Conservation (phyloP, 257 asterid species). For the Datura wrightii region DNA sequence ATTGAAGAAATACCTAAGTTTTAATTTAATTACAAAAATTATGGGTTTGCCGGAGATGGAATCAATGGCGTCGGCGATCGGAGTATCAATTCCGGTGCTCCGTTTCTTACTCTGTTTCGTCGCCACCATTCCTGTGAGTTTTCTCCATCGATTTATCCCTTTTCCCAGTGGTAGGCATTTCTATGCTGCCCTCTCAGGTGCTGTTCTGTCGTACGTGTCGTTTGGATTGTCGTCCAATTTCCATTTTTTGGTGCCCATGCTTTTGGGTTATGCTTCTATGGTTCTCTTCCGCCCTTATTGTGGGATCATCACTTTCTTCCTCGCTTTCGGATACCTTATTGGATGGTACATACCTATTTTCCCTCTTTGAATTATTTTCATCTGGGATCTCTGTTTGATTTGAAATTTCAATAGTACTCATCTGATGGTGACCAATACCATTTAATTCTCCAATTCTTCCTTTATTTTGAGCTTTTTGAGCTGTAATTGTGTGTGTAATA, state of each 20-base stretch:
- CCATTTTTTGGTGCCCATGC: slow-evolving; percentile 85
- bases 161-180: slow-evolving; percentile 74
- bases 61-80: not conserved
- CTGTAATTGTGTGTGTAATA: no score
- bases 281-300: slow-evolving; percentile 60
- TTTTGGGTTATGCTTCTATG: slow-evolving; percentile 85
- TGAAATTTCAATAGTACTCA: not conserved
- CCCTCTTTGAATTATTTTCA: not conserved
- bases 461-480: no score
- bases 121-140: slow-evolving; percentile 75
- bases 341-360: slow-evolving; percentile 65
- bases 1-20: no score
- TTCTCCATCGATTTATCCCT: slow-evolving; percentile 82
- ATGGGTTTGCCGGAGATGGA: not conserved
- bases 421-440: not conserved
- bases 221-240: slow-evolving; percentile 91
- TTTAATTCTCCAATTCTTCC: not conserved
- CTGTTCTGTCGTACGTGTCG: slow-evolving; percentile 67
- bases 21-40: not conserved
- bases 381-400: not conserved
- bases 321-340: slow-evolving; percentile 89
- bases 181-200: slow-evolving; percentile 80
- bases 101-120: slow-evolving; percentile 14
- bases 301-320: slow-evolving; percentile 74
- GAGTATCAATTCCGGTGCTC: not conserved